A percentile compares a stretch with the other conserved stretches of the same genome.
Evolutionary conservation across 2,329 filamentous ascomycete species (phyloP).

Genomic region (Gremmenia infestans): DNA sequence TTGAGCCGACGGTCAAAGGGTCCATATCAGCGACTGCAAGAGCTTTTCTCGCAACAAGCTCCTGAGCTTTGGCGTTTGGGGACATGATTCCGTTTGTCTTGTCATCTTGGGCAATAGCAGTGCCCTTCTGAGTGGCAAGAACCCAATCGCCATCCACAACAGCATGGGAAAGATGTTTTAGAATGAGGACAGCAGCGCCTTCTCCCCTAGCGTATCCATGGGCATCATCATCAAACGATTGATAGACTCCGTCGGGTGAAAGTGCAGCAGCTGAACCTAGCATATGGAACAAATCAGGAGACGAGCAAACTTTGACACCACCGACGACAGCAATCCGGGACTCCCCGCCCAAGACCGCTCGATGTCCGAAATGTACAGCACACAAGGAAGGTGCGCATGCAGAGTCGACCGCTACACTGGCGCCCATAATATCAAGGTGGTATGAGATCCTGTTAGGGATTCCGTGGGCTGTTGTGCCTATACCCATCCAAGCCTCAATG

Average conservation of each 20-base stretch:
- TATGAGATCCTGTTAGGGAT: slow-evolving; percentile 36
- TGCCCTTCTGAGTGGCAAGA: slow-evolving; percentile 49
- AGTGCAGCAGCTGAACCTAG: slow-evolving; percentile 21
- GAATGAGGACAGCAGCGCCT: slow-evolving; percentile 51
- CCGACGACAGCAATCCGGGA: slow-evolving; percentile 25
- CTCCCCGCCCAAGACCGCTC: slow-evolving; percentile 30
- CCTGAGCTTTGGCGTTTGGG: slow-evolving; percentile 43
- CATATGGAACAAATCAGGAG: slow-evolving; percentile 3
- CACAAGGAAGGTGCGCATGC: slow-evolving; percentile 41
- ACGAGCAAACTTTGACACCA: slow-evolving; percentile 6
- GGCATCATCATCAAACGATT: slow-evolving; percentile 52
- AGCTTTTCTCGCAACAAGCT: slow-evolving; percentile 6
- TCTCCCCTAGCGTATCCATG: slow-evolving; percentile 62
- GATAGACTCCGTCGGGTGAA: slow-evolving; percentile 32
- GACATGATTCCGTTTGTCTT: slow-evolving; percentile 51
- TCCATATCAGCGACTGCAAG: slow-evolving; percentile 9
- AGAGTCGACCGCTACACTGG: slow-evolving; percentile 40
- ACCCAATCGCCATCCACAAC: slow-evolving; percentile 53
- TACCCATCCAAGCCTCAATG: slow-evolving; percentile 36
- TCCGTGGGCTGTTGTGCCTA: slow-evolving; percentile 36
- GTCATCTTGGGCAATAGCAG: slow-evolving; percentile 49
- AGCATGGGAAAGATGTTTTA: slow-evolving; percentile 55
- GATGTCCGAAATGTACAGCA: slow-evolving; percentile 18
- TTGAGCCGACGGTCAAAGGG: slow-evolving; percentile 23
- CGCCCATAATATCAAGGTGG: slow-evolving; percentile 35